Evolutionary conservation across 495 filamentous ascomycete species (phyloP), one percentile per base, ranked within the genome.

Genomic region (Saxophila tyrrhenica): DNA sequence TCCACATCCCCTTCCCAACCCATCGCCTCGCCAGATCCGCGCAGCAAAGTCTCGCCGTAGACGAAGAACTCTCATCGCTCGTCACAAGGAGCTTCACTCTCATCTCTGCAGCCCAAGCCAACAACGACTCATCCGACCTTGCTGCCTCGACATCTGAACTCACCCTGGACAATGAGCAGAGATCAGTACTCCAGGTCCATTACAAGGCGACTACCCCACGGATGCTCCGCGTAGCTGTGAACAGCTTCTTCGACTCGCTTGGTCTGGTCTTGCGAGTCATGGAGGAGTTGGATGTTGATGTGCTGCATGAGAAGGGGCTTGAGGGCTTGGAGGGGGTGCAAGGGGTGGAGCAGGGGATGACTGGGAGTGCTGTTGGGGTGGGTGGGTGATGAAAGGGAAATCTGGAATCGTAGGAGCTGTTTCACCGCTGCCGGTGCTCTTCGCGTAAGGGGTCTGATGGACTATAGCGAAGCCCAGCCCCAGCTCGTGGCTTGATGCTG

Each of bases 191-290:
- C 43, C 72, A 77, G 38, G 83, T 83, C 10, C 78, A 84, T 48
- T 98, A 97, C 72, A 79, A 76, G 46, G 92, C 92, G 0, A 89
- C 88, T 0, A 97, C 92, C 16, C 92, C 94, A 59, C 82, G 92
- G 53, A 96, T 96, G 94, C 76, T 98, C 58, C 82, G 92, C 16
- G 92, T 98, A 10, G 88, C 92, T 15, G 91, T 95, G 59, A 98
- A 98, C 70, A 89, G 91, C n/a, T 95, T 95, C 64, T 88, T 97
- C 75, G 92, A 97, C 57, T 94, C 86, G 59, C 61, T 96, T 24
- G 79, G 82, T 10, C 79, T 94, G 35, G 81, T 96, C 0, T 65
- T 97, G 43, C 84, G 84, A 29, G 83, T 92, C 0, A 94, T 94
- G 83, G 78, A 84, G 62, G 86, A 95, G 67, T 66, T 97, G 55